Percentiles rank a stretch among this genome's conserved stretches.
Evolutionary conservation across 495 filamentous ascomycete genomes (phyloP).

Genomic region (Aspergillus saccharolyticus): DNA sequence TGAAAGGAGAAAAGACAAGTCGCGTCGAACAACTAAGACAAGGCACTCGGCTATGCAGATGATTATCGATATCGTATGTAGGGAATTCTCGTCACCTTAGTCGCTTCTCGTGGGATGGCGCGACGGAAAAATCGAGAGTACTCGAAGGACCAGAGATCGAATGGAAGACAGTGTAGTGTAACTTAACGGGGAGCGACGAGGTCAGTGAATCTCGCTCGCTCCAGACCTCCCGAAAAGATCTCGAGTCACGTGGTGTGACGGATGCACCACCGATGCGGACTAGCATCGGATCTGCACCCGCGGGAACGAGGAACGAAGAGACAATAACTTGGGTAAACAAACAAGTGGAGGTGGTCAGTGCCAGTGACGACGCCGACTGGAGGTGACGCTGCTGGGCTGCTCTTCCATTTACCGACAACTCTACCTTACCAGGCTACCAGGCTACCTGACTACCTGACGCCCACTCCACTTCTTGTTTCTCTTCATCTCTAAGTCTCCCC

Average conservation of each 20-base stretch:
- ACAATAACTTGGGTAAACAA: constrained; percentile 46
- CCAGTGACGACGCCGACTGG: constrained; percentile 4
- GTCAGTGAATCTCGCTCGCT: too few relatives aligned
- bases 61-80: too few relatives aligned
- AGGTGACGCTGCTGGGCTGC: not conserved
- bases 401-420: not conserved
- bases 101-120: not conserved
- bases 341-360: constrained; percentile 13
- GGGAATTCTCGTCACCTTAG: not conserved
- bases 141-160: too few relatives aligned
- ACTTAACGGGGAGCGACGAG: not conserved
- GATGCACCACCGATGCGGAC: constrained; percentile 20
- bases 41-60: constrained; percentile 1
- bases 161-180: not conserved
- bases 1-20: constrained; percentile 3
- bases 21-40: not conserved
- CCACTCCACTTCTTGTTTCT: not conserved
- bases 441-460: not conserved
- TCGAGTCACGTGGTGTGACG: constrained; percentile 22
- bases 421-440: not conserved
- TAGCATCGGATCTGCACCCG: constrained; percentile 30
- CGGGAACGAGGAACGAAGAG: constrained; percentile 34
- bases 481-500: not conserved
- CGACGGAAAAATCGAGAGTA: too few relatives aligned
- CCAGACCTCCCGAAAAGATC: constrained; percentile 14